Conservation (phyloP, 1,284 basidiomycete species). For the Pholiota adiposa region DNA sequence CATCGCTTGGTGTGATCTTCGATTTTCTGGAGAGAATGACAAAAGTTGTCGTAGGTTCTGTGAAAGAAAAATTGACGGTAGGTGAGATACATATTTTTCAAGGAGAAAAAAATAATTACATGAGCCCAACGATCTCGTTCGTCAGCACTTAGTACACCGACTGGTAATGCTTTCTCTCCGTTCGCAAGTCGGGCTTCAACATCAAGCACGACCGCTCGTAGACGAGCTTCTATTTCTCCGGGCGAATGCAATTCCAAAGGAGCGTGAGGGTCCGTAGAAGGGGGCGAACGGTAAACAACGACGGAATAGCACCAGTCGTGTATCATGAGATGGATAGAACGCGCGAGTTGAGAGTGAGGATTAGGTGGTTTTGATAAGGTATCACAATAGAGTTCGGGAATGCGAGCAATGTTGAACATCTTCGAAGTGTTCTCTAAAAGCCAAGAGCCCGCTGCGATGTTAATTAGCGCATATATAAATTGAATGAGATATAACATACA, state of each 20-base stretch:
- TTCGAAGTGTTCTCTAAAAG: constrained; percentile 59
- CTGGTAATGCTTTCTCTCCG: constrained; percentile 60
- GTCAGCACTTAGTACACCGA: constrained; percentile 83
- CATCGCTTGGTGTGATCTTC: constrained; percentile 60
- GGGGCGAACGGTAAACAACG: constrained; percentile 57
- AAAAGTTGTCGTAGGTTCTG: constrained; percentile 79
- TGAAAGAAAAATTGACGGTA: neutral
- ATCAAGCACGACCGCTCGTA: constrained; percentile 75
- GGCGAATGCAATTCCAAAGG: constrained; percentile 39
- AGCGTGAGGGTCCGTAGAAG: constrained; percentile 19
- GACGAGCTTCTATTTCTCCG: constrained; percentile 67
- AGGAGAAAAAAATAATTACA: constrained; percentile 45
- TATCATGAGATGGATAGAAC: constrained; percentile 73
- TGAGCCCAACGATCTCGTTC: constrained; percentile 85
- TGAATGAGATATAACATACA: constrained; percentile 1
- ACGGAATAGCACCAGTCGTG: constrained; percentile 87
- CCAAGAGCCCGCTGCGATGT: constrained; percentile 58
- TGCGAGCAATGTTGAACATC: constrained; percentile 80
- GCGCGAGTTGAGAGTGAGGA: constrained; percentile 50
- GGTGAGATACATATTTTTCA: neutral
- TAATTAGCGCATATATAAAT: neutral
- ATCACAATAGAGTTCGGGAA: constrained; percentile 73
- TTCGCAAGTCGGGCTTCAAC: constrained; percentile 54
- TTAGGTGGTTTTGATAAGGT: constrained; percentile 55
- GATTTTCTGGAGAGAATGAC: constrained; percentile 70